A percentile compares a stretch with the other conserved stretches of the same genome.
Conservation (phyloP, 495 filamentous ascomycete genomes). For the Annulohypoxylon stygium region DNA sequence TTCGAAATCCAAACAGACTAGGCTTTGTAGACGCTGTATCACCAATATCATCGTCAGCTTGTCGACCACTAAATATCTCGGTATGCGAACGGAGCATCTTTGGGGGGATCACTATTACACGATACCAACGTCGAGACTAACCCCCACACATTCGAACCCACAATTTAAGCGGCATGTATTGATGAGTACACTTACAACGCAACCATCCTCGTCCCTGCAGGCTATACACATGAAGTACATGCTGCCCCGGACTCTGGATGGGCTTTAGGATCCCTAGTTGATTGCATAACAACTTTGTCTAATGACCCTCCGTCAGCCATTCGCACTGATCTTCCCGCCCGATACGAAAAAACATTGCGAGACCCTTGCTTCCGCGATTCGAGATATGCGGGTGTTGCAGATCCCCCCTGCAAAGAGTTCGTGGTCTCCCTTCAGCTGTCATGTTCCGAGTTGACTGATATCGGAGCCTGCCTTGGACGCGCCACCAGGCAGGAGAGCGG, state of each 20-base stretch:
- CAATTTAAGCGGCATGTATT: conserved; percentile 30
- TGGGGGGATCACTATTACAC: conserved; percentile 24
- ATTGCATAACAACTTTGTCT: conserved; percentile 37
- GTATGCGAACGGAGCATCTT: conserved; percentile 32
- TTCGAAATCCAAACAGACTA: conserved; percentile 19
- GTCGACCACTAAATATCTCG: conserved; percentile 18
- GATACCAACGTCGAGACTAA: conserved; percentile 21
- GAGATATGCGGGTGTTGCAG: conserved; percentile 38
- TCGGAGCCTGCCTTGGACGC: conserved; percentile 14
- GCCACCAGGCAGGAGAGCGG: conserved; percentile 18
- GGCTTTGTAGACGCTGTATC: conserved; percentile 31
- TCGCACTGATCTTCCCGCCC: conserved; percentile 12
- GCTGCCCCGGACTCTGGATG: conserved; percentile 12
- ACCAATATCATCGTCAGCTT: conserved; percentile 37
- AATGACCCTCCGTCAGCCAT: conserved; percentile 27
- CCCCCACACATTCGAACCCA: conserved; percentile 37
- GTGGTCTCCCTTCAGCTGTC: conserved; percentile 32
- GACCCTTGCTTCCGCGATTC: conserved; percentile 38
- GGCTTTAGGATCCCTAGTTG: conserved; percentile 20
- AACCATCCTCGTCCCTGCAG: conserved; percentile 24
- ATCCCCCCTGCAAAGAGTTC: conserved; percentile 30
- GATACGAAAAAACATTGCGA: conserved; percentile 37
- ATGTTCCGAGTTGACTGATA: conserved; percentile 33
- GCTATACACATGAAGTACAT: conserved; percentile 27
- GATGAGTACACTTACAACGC: conserved; percentile 29